phyloP scores from a whole-genome alignment of 306 rosid species.

The Rubus idaeus region DNA sequence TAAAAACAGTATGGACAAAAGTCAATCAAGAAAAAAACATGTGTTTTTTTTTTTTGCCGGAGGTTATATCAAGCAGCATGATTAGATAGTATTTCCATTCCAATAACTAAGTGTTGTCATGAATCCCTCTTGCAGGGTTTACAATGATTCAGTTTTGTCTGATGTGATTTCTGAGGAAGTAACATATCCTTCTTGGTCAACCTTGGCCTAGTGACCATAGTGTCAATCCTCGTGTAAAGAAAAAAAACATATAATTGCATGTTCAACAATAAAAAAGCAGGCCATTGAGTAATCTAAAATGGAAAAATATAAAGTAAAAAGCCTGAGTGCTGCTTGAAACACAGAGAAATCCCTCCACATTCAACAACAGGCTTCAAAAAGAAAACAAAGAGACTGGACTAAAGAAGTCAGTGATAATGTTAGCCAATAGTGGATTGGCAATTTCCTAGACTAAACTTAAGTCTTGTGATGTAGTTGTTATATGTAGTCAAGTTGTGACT shows the following conservation, averaged over 20 bases:
- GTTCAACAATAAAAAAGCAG: background rate
- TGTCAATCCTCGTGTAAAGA: background rate
- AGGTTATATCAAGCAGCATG: no score
- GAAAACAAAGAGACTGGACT: background rate
- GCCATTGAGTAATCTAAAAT: background rate
- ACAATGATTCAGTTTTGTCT: background rate
- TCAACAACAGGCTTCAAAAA: no score
- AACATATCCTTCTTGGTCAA: background rate
- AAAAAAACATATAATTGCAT: background rate
- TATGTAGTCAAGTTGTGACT: no score
- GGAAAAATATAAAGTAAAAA: background rate
- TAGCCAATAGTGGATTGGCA: background rate
- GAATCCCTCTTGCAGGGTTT: background rate
- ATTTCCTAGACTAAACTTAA: background rate
- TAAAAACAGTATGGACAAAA: background rate
- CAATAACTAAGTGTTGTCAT: background rate
- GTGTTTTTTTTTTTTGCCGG: no score
- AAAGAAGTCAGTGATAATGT: background rate
- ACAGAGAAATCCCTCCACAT: no score
- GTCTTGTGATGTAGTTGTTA: background rate
- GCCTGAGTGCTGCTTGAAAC: background rate
- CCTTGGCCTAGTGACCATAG: background rate
- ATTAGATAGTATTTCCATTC: background rate
- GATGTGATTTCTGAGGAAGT: background rate
- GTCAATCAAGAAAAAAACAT: no score